Conservation (phyloP, 2,329 filamentous ascomycete genomes). For the Ciborinia camelliae region DNA sequence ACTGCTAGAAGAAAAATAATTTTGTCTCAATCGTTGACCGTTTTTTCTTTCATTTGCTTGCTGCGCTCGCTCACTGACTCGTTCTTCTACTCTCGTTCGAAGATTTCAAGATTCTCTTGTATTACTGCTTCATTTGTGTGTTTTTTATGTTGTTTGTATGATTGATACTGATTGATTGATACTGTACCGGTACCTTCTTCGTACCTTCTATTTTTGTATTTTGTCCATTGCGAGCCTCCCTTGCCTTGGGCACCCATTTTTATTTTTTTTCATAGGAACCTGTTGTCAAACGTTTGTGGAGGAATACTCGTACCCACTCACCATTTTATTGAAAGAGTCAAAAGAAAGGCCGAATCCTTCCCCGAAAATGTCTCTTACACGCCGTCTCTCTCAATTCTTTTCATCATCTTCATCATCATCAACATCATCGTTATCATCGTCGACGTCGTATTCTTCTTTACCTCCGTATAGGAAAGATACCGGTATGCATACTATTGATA, state of each 20-base stretch:
- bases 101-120: background rate
- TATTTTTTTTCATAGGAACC: conserved; percentile 7
- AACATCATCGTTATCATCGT: too few relatives aligned
- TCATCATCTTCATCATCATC: too few relatives aligned
- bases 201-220: conserved; percentile 9
- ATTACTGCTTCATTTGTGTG: conserved; percentile 7
- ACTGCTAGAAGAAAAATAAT: background rate
- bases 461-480: conserved; percentile 9
- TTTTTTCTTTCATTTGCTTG: conserved; percentile 11
- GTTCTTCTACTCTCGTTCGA: background rate
- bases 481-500: conserved; percentile 15
- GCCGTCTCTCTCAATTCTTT: conserved; percentile 16
- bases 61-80: conserved; percentile 15
- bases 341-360: conserved; percentile 15
- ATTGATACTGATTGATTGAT: conserved; percentile 9
- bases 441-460: too few relatives aligned
- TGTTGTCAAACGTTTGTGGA: conserved; percentile 12
- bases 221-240: conserved; percentile 5
- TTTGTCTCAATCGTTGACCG: conserved; percentile 10
- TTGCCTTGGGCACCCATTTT: conserved; percentile 15
- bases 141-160: conserved; percentile 10
- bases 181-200: conserved; percentile 4
- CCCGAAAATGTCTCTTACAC: conserved; percentile 17
- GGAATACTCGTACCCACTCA: conserved; percentile 13
- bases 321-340: conserved; percentile 7